These are phyloP conservation scores for Brasilioporus rufonigricans DNA, from an alignment of 768 basidiomycete genomes.

Conservation along the genomic window DNA sequence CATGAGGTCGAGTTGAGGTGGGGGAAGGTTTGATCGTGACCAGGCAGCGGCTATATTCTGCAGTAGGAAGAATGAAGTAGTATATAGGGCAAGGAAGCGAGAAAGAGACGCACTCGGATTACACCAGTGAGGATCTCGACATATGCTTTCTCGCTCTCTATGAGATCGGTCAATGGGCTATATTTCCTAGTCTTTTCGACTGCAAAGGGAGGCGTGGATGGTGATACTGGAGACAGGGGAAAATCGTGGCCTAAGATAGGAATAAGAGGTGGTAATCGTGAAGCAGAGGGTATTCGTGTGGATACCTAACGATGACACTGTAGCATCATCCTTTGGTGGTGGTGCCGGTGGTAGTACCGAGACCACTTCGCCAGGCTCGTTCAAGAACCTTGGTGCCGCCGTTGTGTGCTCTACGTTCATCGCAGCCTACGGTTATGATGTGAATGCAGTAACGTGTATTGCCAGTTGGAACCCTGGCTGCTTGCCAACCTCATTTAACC, in stretches of 20 bases:
- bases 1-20: constrained; percentile 87
- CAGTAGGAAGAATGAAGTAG: constrained; percentile 12
- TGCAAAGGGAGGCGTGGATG: constrained; percentile 23
- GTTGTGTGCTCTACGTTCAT: constrained; percentile 9
- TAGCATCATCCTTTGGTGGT: constrained; percentile 21
- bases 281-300: background rate
- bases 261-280: constrained; percentile 17
- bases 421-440: background rate
- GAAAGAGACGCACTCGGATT: constrained; percentile 68
- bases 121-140: constrained; percentile 87
- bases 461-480: background rate
- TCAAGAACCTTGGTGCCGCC: background rate
- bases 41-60: constrained; percentile 98
- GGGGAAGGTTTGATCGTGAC: constrained; percentile 94
- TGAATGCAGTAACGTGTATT: background rate
- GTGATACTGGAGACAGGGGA: constrained; percentile 21
- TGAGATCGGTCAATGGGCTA: constrained; percentile 88
- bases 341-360: constrained; percentile 4
- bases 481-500: background rate
- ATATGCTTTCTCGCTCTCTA: constrained; percentile 91
- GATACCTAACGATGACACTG: constrained; percentile 27
- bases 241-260: constrained; percentile 20
- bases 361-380: background rate
- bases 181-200: constrained; percentile 57
- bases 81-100: background rate